phyloP scores from a whole-genome alignment of 2,329 filamentous ascomycete species.

The Esteya vermicola region DNA sequence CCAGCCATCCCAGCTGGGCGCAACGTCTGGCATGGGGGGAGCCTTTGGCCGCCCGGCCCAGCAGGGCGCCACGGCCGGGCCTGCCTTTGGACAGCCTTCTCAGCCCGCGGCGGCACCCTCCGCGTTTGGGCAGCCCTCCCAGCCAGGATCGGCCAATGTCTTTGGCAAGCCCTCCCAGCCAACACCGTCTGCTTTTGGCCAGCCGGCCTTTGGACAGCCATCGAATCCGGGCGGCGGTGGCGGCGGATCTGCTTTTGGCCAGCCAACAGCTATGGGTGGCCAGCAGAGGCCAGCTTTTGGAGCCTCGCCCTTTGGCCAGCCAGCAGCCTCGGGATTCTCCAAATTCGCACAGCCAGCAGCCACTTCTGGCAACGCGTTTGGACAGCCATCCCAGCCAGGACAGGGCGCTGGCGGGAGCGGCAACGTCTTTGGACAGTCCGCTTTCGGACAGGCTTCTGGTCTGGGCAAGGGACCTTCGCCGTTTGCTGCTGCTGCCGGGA shows the following conservation, averaged over 20 bases:
- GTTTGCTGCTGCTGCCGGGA: not conserved
- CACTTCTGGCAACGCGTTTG: constrained; percentile 13
- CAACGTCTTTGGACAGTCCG: constrained; percentile 13
- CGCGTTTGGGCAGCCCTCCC: constrained; percentile 18
- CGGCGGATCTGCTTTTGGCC: constrained; percentile 9
- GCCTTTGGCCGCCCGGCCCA: constrained; percentile 24
- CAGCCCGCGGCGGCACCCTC: constrained; percentile 9
- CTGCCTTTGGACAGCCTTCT: constrained; percentile 25
- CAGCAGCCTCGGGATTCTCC: constrained; percentile 12
- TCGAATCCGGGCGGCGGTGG: constrained; percentile 18
- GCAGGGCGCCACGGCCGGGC: constrained; percentile 13
- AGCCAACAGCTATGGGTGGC: constrained; percentile 2
- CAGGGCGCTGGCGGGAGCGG: constrained; percentile 11
- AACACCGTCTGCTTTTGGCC: too few relatives aligned
- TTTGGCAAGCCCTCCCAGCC: constrained; percentile 24
- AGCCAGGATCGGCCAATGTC: constrained; percentile 9
- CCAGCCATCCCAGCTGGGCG: constrained; percentile 16
- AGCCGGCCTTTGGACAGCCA: constrained; percentile 13
- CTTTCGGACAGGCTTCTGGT: constrained; percentile 16
- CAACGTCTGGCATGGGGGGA: constrained; percentile 8
- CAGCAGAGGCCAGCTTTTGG: constrained; percentile 14
- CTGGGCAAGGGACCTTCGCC: constrained; percentile 19
- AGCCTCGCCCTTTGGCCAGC: constrained; percentile 24
- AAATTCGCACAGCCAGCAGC: constrained; percentile 14
- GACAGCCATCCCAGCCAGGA: not conserved